Evolutionary conservation across 306 rosid genomes (phyloP).

Genomic region (Hippophae gyantsensis): DNA sequence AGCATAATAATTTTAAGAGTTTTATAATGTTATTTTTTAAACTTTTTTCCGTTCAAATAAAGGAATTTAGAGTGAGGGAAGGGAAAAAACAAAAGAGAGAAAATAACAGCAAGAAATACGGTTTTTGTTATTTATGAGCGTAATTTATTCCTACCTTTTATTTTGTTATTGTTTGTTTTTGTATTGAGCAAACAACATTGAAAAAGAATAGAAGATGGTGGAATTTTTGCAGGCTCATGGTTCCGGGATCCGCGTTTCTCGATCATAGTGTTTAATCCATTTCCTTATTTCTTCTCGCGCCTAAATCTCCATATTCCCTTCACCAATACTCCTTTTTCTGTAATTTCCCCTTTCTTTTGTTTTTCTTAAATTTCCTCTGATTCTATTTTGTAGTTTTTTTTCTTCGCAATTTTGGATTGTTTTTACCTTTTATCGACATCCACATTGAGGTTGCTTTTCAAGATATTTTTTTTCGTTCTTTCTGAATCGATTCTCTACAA

Average conservation of each 20-base stretch:
- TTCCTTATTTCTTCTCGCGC: conserved; percentile 12
- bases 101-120: too few species aligned
- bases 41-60: too few species aligned
- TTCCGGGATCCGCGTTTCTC: conserved; percentile 63
- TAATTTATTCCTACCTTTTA: conserved; percentile 18
- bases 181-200: not conserved
- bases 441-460: conserved; percentile 5
- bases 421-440: not conserved
- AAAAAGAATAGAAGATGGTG: conserved; percentile 10
- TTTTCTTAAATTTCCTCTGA: not conserved
- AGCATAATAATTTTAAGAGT: too few species aligned
- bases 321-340: conserved; percentile 15
- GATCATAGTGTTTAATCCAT: conserved; percentile 25
- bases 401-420: not conserved
- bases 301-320: conserved; percentile 26
- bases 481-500: conserved; percentile 5
- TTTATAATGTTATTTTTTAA: too few species aligned
- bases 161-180: not conserved
- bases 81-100: too few species aligned
- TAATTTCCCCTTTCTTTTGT: conserved; percentile 17
- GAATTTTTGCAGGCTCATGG: conserved; percentile 32
- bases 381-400: too few species aligned
- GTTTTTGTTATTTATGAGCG: too few species aligned
- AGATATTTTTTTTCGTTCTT: not conserved
- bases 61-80: too few species aligned